Conservation (phyloP, 2,329 filamentous ascomycete species). For the Rutstroemia sydowiana region DNA sequence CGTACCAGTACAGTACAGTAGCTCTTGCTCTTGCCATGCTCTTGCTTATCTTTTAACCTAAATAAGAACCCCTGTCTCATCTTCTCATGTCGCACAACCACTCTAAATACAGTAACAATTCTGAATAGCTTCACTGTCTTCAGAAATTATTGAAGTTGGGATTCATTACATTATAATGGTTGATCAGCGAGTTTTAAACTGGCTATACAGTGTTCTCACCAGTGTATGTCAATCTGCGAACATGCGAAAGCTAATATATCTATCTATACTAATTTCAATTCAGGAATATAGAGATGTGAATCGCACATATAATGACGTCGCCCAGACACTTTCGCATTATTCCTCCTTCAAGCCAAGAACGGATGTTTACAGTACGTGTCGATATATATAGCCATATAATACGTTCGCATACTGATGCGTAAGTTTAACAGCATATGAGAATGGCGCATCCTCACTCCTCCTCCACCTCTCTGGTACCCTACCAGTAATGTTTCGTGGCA, state of each 20-base stretch:
- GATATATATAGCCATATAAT: too few species aligned
- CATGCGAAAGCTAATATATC: background rate
- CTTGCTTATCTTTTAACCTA: too few species aligned
- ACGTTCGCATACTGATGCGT: slow-evolving; percentile 11
- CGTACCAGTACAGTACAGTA: too few species aligned
- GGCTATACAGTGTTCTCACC: slow-evolving; percentile 87
- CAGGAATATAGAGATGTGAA: slow-evolving; percentile 94
- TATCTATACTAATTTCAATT: slow-evolving; percentile 11
- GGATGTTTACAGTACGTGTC: slow-evolving; percentile 79
- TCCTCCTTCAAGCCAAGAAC: slow-evolving; percentile 77
- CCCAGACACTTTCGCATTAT: slow-evolving; percentile 70
- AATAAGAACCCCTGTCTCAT: too few species aligned
- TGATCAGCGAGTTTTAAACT: slow-evolving; percentile 84
- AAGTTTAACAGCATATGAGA: slow-evolving; percentile 64
- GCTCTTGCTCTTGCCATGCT: too few species aligned
- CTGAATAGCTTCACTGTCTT: slow-evolving; percentile 2
- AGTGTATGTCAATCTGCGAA: slow-evolving; percentile 44
- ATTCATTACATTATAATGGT: slow-evolving; percentile 34
- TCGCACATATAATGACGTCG: slow-evolving; percentile 86
- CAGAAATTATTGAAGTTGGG: slow-evolving; percentile 13
- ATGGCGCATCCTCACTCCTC: slow-evolving; percentile 78
- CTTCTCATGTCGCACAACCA: too few species aligned
- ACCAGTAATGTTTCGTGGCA: slow-evolving; percentile 84
- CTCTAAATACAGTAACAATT: background rate
- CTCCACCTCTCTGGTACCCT: slow-evolving; percentile 81